Conservation (phyloP, 1,139 yeast genomes). For the Lodderomyces elongisporus region DNA sequence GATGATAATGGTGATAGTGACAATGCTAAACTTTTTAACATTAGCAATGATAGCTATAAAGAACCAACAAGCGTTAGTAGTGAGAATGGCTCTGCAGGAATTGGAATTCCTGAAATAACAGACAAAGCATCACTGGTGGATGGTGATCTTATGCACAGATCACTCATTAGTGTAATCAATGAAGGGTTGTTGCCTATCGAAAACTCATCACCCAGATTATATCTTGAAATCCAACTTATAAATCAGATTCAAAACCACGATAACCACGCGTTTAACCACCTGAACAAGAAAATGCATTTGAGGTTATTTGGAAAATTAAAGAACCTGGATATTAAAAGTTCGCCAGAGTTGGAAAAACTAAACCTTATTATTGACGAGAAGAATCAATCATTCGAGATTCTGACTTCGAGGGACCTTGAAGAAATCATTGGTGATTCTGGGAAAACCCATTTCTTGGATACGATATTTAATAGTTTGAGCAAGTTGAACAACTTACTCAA, state of each 20-base stretch:
- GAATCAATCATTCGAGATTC: slow-evolving; percentile 25
- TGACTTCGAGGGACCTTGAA: slow-evolving; percentile 21
- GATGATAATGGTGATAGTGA: too few species aligned
- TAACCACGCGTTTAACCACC: too few species aligned
- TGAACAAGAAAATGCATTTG: slow-evolving; percentile 26
- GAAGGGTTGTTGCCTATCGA: slow-evolving; percentile 30
- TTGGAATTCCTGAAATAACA: neutral
- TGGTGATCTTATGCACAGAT: slow-evolving; percentile 19
- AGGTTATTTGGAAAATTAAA: slow-evolving; percentile 29
- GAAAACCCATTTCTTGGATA: slow-evolving; percentile 17
- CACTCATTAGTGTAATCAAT: slow-evolving; percentile 32
- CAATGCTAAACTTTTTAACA: too few species aligned
- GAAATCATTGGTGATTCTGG: slow-evolving; percentile 1
- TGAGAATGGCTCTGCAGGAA: neutral
- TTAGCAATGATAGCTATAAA: too few species aligned
- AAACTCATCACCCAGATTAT: slow-evolving; percentile 33
- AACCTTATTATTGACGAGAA: slow-evolving; percentile 20
- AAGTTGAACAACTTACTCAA: slow-evolving; percentile 31
- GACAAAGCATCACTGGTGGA: slow-evolving; percentile 1
- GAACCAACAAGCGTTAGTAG: neutral
- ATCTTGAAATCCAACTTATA: slow-evolving; percentile 27
- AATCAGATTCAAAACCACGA: slow-evolving; percentile 15
- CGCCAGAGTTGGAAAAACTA: slow-evolving; percentile 16
- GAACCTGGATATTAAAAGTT: slow-evolving; percentile 16
- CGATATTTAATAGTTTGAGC: slow-evolving; percentile 26